Conservation (phyloP, 129 eudicot genomes). For the Silybum marianum region DNA sequence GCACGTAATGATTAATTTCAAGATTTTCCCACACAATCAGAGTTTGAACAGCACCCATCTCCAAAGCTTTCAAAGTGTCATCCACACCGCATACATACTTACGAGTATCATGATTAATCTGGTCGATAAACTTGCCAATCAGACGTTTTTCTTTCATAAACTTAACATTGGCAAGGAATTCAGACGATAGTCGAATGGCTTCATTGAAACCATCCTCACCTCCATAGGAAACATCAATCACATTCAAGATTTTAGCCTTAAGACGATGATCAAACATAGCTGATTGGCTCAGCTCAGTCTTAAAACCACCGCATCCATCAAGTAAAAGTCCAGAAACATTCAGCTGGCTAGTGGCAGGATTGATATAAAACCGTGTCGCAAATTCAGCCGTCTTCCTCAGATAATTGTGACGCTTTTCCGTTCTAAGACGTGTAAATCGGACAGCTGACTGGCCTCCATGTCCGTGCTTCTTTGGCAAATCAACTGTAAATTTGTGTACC, state of each 20-base stretch:
- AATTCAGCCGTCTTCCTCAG: conserved; percentile 41
- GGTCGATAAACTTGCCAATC: conserved; percentile 41
- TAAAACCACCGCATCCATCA: conserved; percentile 43
- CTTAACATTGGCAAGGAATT: conserved; percentile 41
- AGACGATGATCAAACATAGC: conserved; percentile 44
- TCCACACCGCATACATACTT: conserved; percentile 42
- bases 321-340: conserved; percentile 45
- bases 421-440: conserved; percentile 44
- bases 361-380: conserved; percentile 39
- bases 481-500: conserved; percentile 44
- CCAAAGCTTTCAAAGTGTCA: conserved; percentile 36
- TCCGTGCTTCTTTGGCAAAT: conserved; percentile 43
- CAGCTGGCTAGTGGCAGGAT: conserved; percentile 41
- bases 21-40: conserved; percentile 45
- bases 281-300: conserved; percentile 44
- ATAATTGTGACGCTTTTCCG: conserved; percentile 46
- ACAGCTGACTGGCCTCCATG: conserved; percentile 46
- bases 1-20: conserved; percentile 25
- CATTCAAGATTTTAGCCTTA: conserved; percentile 37
- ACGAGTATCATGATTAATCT: conserved; percentile 41
- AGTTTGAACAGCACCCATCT: conserved; percentile 45
- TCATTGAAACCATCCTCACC: conserved; percentile 43
- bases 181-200: conserved; percentile 35
- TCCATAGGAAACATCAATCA: conserved; percentile 42
- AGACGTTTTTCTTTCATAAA: conserved; percentile 42